phyloP scores from a whole-genome alignment of 108 stramenopile genomes.

The Tribonema minus region DNA sequence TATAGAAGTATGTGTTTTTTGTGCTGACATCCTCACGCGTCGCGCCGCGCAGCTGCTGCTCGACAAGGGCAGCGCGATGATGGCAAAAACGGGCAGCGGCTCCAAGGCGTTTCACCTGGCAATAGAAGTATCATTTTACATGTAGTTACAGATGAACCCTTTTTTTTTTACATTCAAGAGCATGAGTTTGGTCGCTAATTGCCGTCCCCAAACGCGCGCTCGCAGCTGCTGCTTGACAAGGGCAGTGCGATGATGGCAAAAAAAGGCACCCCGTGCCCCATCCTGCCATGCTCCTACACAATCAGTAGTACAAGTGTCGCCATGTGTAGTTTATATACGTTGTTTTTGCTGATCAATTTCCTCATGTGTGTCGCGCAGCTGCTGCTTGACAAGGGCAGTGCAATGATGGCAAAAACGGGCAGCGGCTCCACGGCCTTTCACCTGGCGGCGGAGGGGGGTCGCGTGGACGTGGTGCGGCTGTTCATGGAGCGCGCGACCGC shows the following conservation, averaged over 20 bases:
- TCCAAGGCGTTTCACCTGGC: constrained; percentile 43
- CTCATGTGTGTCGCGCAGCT: neutral
- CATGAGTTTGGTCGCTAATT: too few relatives aligned
- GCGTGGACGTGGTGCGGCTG: constrained; percentile 45
- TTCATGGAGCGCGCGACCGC: constrained; percentile 42
- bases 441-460: constrained; percentile 44
- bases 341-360: neutral
- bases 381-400: neutral
- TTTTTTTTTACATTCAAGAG: too few relatives aligned
- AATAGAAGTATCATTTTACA: too few relatives aligned
- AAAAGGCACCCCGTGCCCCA: too few relatives aligned
- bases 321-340: too few relatives aligned
- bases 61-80: constrained; percentile 5
- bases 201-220: too few relatives aligned
- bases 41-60: neutral
- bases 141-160: too few relatives aligned
- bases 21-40: neutral
- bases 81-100: constrained; percentile 39
- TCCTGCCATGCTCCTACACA: too few relatives aligned
- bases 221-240: too few relatives aligned
- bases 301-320: too few relatives aligned
- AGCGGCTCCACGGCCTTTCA: constrained; percentile 45
- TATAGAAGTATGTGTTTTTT: too few relatives aligned
- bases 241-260: too few relatives aligned
- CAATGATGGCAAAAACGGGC: constrained; percentile 38